phyloP scores from a whole-genome alignment of 805 yeast genomes.

The Starmerella stigmatis region DNA sequence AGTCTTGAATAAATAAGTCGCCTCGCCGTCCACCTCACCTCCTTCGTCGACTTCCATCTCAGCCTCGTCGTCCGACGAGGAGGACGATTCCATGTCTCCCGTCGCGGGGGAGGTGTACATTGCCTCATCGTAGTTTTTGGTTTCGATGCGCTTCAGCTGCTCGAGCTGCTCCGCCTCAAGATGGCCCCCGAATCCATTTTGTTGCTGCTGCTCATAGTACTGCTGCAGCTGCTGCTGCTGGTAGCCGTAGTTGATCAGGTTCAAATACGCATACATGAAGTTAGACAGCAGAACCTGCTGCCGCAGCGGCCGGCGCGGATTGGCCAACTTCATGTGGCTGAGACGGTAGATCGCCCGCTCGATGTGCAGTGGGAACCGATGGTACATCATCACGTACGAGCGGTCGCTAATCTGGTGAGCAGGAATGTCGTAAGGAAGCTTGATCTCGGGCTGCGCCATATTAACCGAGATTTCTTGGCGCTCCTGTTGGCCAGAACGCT shows the following conservation, averaged over 20 bases:
- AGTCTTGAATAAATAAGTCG: constrained; percentile 2
- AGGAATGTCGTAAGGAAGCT: constrained; percentile 32
- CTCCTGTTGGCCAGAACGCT: background rate
- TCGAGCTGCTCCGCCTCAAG: constrained; percentile 19
- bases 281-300: constrained; percentile 90
- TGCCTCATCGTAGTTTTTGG: constrained; percentile 15
- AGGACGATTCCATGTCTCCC: constrained; percentile 6
- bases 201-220: constrained; percentile 14
- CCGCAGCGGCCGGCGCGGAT: constrained; percentile 78
- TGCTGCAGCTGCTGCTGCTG: constrained; percentile 30
- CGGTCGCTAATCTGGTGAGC: constrained; percentile 31
- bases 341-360: constrained; percentile 91
- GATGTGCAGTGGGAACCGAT: constrained; percentile 82
- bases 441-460: constrained; percentile 18
- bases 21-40: background rate
- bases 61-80: constrained; percentile 19
- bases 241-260: constrained; percentile 75
- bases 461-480: background rate
- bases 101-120: constrained; percentile 9
- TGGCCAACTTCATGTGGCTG: constrained; percentile 86
- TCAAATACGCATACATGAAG: constrained; percentile 95
- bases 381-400: constrained; percentile 32
- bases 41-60: background rate
- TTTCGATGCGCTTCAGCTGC: constrained; percentile 19
- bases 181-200: background rate